phyloP scores from a whole-genome alignment of 345 rosid species.

The Turnera subulata region DNA sequence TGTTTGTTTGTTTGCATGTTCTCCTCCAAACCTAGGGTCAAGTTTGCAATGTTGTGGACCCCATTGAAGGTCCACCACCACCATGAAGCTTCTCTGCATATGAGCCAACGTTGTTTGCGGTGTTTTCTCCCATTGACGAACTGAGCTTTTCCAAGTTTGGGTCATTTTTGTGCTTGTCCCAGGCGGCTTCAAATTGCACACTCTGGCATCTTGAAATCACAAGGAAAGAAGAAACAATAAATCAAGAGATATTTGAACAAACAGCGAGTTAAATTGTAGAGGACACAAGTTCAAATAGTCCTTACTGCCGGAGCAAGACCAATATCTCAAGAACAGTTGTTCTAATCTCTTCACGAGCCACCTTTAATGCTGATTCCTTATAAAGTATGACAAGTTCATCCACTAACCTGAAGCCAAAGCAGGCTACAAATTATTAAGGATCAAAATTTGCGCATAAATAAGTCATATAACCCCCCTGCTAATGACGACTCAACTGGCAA shows the following conservation, averaged over 20 bases:
- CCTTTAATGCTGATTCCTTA: constrained; percentile 66
- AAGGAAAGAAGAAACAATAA: background rate
- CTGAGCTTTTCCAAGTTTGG: constrained; percentile 45
- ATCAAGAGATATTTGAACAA: background rate
- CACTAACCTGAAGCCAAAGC: constrained; percentile 53
- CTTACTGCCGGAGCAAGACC: constrained; percentile 71
- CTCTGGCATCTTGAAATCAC: constrained; percentile 54
- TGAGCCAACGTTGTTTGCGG: background rate
- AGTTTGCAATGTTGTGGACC: constrained; percentile 9
- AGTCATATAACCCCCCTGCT: no score
- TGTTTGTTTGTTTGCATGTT: no score
- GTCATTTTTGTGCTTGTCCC: constrained; percentile 66
- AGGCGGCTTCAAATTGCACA: constrained; percentile 49
- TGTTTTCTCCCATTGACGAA: constrained; percentile 20
- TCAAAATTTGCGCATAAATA: no score
- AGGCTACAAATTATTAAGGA: background rate
- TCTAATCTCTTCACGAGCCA: constrained; percentile 64
- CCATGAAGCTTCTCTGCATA: background rate
- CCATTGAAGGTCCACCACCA: background rate
- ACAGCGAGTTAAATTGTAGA: no score
- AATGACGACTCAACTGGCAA: no score
- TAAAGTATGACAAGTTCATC: constrained; percentile 61
- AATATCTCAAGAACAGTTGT: constrained; percentile 43
- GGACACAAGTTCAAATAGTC: background rate
- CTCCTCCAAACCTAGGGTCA: no score